These are phyloP conservation scores for Ustilago hordei DNA, from an alignment of 1,284 basidiomycete genomes.

Conservation along the genomic window DNA sequence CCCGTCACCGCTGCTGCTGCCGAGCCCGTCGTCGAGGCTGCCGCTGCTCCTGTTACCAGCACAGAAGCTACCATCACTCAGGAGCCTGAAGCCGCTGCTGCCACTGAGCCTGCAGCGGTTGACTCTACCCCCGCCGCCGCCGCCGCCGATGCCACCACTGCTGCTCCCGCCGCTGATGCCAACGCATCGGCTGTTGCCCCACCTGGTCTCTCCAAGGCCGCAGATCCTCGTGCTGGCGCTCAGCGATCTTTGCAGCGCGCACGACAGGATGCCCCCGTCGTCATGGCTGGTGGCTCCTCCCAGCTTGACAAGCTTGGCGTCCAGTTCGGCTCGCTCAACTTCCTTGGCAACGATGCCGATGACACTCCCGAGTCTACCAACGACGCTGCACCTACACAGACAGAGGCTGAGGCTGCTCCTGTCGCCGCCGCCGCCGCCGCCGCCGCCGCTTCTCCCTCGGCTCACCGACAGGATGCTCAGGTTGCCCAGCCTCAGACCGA, in stretches of 20 bases:
- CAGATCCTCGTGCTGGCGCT: slow-evolving; percentile 28
- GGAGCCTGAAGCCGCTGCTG: slow-evolving; percentile 21
- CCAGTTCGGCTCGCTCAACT: slow-evolving; percentile 67
- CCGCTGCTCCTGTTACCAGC: slow-evolving; percentile 13
- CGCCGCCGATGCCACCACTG: slow-evolving; percentile 27
- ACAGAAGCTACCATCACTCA: slow-evolving; percentile 13
- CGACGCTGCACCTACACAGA: slow-evolving; percentile 14
- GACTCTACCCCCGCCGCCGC: slow-evolving; percentile 37
- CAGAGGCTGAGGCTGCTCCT: slow-evolving; percentile 23
- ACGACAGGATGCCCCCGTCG: slow-evolving; percentile 65
- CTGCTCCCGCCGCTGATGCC: slow-evolving; percentile 22
- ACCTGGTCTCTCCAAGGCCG: slow-evolving; percentile 51
- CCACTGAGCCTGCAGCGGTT: slow-evolving; percentile 26
- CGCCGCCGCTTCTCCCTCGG: slow-evolving; percentile 34
- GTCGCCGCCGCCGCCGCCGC: slow-evolving; percentile 16
- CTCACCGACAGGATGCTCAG: slow-evolving; percentile 37
- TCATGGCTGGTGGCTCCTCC: slow-evolving; percentile 64
- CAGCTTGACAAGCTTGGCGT: slow-evolving; percentile 67
- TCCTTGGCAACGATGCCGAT: slow-evolving; percentile 61
- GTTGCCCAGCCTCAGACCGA: slow-evolving; percentile 37
- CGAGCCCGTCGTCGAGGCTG: slow-evolving; percentile 20
- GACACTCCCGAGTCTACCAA: slow-evolving; percentile 23
- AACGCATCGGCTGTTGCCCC: slow-evolving; percentile 29
- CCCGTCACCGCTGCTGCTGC: slow-evolving; percentile 6
- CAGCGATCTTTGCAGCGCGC: slow-evolving; percentile 62